Percentiles rank a stretch among this genome's conserved stretches.
Conservation (phyloP, 495 filamentous ascomycete species). For the Hypoxylon fuscum region DNA sequence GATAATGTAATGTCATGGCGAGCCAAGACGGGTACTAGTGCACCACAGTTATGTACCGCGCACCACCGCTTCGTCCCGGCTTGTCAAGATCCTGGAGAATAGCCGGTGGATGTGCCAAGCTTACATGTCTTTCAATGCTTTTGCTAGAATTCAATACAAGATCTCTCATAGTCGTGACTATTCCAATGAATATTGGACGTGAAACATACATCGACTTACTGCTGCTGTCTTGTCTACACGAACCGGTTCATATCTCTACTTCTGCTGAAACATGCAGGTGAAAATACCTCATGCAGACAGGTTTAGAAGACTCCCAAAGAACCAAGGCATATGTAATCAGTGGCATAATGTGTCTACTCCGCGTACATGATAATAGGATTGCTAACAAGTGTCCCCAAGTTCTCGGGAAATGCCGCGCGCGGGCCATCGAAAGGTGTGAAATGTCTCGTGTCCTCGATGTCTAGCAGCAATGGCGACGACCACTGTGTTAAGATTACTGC, state of each 20-base stretch:
- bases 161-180: too few species aligned
- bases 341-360: conserved; percentile 14
- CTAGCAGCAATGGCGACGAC: not conserved
- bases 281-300: conserved; percentile 32
- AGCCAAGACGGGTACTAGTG: conserved; percentile 44
- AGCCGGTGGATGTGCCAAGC: conserved; percentile 13
- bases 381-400: conserved; percentile 6
- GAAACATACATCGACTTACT: conserved; percentile 22
- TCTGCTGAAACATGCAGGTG: conserved; percentile 22
- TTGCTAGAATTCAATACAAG: too few species aligned
- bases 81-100: conserved; percentile 26
- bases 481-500: too few species aligned
- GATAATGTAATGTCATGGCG: conserved; percentile 13
- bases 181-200: too few species aligned
- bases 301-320: conserved; percentile 12
- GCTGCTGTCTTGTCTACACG: conserved; percentile 2
- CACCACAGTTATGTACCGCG: conserved; percentile 21
- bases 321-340: too few species aligned
- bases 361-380: conserved; percentile 3
- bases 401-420: conserved; percentile 21
- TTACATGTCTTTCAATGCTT: conserved; percentile 14
- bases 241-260: conserved; percentile 12
- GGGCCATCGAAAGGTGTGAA: conserved; percentile 6
- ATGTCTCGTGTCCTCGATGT: conserved; percentile 12
- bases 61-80: conserved; percentile 33